phyloP scores from a whole-genome alignment of 441 rosid species.

The Pelargonium fulgidum region DNA sequence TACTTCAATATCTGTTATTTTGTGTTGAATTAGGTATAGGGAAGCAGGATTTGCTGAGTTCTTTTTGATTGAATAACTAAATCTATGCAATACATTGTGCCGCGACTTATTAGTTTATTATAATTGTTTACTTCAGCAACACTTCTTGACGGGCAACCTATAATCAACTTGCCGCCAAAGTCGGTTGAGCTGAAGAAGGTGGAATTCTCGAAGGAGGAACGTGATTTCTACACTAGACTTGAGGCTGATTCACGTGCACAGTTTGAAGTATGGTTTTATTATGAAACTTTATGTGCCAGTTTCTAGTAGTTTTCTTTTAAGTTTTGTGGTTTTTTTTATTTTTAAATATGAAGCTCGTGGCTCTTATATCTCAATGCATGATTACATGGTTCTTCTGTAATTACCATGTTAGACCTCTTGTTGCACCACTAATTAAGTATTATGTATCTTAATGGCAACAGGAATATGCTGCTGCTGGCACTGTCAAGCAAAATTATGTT shows the following conservation, averaged over 20 bases:
- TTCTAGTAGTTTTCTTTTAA: background rate
- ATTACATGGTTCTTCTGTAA: slow-evolving; percentile 4
- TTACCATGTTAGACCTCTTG: background rate
- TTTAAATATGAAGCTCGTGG: background rate
- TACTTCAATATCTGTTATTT: background rate
- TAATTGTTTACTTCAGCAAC: slow-evolving; percentile 41
- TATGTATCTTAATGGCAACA: slow-evolving; percentile 23
- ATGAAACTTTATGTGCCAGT: background rate
- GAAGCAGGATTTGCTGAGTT: too few species aligned
- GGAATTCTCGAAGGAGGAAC: slow-evolving; percentile 73
- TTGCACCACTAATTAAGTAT: background rate
- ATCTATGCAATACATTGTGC: slow-evolving; percentile 13
- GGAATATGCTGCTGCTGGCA: slow-evolving; percentile 97
- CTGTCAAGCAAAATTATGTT: slow-evolving; percentile 80
- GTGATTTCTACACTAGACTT: slow-evolving; percentile 66
- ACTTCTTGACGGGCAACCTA: slow-evolving; percentile 76
- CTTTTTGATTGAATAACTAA: background rate
- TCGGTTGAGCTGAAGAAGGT: slow-evolving; percentile 57
- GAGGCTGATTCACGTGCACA: slow-evolving; percentile 78
- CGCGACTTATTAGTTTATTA: slow-evolving; percentile 11
- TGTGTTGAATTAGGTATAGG: background rate
- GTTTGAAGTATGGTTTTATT: slow-evolving; percentile 48
- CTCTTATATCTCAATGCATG: background rate
- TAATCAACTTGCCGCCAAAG: slow-evolving; percentile 72
- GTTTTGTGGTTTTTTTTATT: background rate